These are phyloP conservation scores for Saccharomycopsis hybrid DNA, from an alignment of 1,139 yeast species.

Conservation along the genomic window DNA sequence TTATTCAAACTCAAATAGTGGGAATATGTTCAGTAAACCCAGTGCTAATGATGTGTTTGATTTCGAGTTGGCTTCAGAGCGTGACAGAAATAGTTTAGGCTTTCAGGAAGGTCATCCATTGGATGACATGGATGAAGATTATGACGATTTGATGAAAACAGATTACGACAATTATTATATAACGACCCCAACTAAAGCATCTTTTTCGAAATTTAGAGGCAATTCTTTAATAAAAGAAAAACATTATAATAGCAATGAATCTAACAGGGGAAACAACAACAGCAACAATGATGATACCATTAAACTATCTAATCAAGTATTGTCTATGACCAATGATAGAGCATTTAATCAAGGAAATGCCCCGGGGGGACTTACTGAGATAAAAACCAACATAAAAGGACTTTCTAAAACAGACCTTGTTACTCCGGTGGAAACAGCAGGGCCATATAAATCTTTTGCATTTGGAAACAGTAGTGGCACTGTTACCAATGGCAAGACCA, in stretches of 20 bases:
- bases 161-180: conserved; percentile 19
- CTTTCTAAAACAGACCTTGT: not conserved
- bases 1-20: too few relatives aligned
- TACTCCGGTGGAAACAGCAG: not conserved
- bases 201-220: conserved; percentile 21
- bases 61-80: not conserved
- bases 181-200: conserved; percentile 2
- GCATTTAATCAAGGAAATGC: not conserved
- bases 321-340: not conserved
- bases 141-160: conserved; percentile 15
- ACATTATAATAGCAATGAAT: conserved; percentile 8
- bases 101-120: too few relatives aligned
- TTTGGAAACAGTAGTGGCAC: not conserved
- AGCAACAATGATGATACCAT: not conserved
- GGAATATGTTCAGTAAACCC: too few relatives aligned
- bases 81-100: conserved; percentile 1
- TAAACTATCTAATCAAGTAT: not conserved
- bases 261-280: conserved; percentile 2
- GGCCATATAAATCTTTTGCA: not conserved
- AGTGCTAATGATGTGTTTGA: conserved; percentile 1
- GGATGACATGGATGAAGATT: conserved; percentile 7
- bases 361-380: not conserved
- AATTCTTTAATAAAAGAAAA: too few relatives aligned
- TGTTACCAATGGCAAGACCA: not conserved
- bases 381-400: not conserved